Base-by-base conservation (phyloP, 75 land plant genomes). In the Isoetes taiwanensis region DNA sequence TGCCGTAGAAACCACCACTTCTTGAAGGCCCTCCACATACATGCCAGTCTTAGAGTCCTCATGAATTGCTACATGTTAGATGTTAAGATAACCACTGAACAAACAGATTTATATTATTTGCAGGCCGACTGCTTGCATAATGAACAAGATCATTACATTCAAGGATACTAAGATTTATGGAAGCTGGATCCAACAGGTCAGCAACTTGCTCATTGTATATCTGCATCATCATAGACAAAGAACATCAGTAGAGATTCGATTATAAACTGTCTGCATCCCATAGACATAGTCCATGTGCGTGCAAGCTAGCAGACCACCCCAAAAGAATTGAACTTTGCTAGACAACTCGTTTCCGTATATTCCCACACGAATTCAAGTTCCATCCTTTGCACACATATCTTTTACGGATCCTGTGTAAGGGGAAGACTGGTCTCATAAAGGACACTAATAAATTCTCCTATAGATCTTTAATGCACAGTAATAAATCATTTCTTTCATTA, bases 171-270 rank as follows among this genome's bases (percentile, higher is more conserved):
- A 63, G 58, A 54, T 53, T 52, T 27, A 42, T 32, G 19, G 65
- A 63, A 21, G 24, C 59, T 1, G 65, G 65, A 24, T 53, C 60
- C 12, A 63, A 42, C 3, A 63, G 41, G 39, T 63, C 65, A 28
- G 33, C 34, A 19, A 63, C 65, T 35, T 63, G 65, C 60, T 63
- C 65, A 21, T 63, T 63, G 27, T 63, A 63, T 31, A 63, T 63
- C 65, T 63, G 65, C 9, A 6, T 6, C 32, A 33, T n/a, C n/a
- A n/a, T 4, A 54, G 2, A 54, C 6, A 29, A 54, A 28, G 5
- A n/a, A 31, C 31, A 54, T 54, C 4, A 29, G 4, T 14, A 8
- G 14, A 31, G 5, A 54, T 6, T 27, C 28, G 4, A 12, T 8
- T 27, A 25, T 27, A 23, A 14, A 19, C 14, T 16, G 14, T 16